Base-by-base conservation (phyloP, 768 basidiomycete species). In the Hericium rajendrae region DNA sequence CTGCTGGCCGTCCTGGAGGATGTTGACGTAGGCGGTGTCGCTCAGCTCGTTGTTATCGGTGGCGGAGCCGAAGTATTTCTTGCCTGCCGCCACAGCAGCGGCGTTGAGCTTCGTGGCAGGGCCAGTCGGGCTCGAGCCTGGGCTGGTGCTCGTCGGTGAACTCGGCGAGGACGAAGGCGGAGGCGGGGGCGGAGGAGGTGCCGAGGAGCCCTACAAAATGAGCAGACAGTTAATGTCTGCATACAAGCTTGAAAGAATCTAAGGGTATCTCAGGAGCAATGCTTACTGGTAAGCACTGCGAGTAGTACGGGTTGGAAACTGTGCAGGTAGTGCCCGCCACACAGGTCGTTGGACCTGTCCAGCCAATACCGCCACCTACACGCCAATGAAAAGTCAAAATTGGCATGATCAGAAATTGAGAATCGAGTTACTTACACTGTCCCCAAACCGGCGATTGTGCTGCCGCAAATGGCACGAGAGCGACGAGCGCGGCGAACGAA, bases 21-120 rank as follows among this genome's bases (percentile, higher is more conserved):
- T 72, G 2, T 70, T 66, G 18, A 67, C 65, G 61, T 77, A 78
- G 4, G 72, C 57, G 0, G 64, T 58, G 56, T 80, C 72, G 11
- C 62, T 68, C 39, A 80, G 65, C 66, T 79, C 76, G 1, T 68
- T 67, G 65, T 76, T 78, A 64, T 77, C 76, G 2, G 77, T 78
- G 32, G 78, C 77, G 32, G 73, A 67, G 28, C 78, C 77, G 53
- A 78, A 78, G 69, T 79, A 80, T 12, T 71, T 59, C 65, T 77
- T 78, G 1, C 74, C 73, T 3, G 49, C 49, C 11, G 49, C 49
- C 49, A 20, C 15, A 10, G 49, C 49, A 32, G 28, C 49, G 26
- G 49, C 28, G 49, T 50, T 50, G 8, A 50, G 20, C 49, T 50
- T 50, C 24, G 18, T 12, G 49, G 24, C 18, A 6, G 18, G 18